Conservation (phyloP, 2,329 filamentous ascomycete species). For the Colletotrichum acutatum region DNA sequence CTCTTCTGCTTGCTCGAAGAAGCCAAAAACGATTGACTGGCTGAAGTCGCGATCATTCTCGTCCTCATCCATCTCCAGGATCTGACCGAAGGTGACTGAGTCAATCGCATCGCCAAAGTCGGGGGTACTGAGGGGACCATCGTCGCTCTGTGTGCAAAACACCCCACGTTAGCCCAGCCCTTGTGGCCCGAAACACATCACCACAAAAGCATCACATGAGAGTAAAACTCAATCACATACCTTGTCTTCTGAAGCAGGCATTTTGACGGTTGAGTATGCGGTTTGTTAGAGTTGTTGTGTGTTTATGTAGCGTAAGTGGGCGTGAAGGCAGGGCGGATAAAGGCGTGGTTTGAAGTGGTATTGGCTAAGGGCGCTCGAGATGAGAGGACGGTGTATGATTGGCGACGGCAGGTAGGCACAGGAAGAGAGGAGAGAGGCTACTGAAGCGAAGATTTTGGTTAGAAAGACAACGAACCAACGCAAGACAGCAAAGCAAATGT, state of each 20-base stretch:
- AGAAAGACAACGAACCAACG: conserved; percentile 14
- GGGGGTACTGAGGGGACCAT: conserved; percentile 43
- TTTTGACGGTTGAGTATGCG: conserved; percentile 19
- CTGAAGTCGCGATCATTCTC: conserved; percentile 89
- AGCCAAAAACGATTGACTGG: conserved; percentile 87
- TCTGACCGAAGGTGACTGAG: conserved; percentile 85
- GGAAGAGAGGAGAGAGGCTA: conserved; percentile 22
- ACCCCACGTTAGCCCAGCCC: conserved; percentile 23
- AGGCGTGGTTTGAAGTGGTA: conserved; percentile 7
- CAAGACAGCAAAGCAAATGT: conserved; percentile 13
- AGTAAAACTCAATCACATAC: conserved; percentile 40
- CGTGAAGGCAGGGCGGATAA: conserved; percentile 15
- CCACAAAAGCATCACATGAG: conserved; percentile 39
- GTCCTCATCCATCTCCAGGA: conserved; percentile 98
- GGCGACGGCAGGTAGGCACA: conserved; percentile 23
- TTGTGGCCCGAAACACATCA: conserved; percentile 32
- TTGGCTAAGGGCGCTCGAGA: conserved; percentile 19
- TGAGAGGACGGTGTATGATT: conserved; percentile 14
- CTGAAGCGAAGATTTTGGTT: conserved; percentile 26
- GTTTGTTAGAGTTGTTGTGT: conserved; percentile 12
- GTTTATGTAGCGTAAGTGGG: conserved; percentile 6
- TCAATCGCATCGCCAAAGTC: conserved; percentile 81
- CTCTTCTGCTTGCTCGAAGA: conserved; percentile 89
- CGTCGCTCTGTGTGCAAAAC: conserved; percentile 37
- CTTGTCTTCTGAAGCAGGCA: conserved; percentile 44